Percentiles rank a stretch among this genome's conserved stretches.
These are phyloP conservation scores for Agrocybe pediades DNA, from an alignment of 768 basidiomycete genomes.

Conservation along the genomic window DNA sequence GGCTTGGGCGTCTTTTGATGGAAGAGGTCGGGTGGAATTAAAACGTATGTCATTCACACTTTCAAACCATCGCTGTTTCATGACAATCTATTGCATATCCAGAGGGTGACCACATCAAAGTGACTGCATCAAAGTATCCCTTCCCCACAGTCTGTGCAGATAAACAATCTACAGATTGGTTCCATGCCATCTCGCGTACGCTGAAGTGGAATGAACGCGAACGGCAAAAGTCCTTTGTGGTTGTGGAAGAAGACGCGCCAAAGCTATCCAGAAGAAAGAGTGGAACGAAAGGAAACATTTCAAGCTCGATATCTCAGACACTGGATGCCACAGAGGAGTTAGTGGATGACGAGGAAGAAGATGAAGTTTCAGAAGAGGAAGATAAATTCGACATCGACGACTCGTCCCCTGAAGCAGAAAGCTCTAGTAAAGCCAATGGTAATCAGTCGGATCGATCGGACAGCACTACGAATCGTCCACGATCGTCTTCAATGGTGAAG, in stretches of 20 bases:
- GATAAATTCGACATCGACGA: slow-evolving; percentile 95
- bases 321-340: slow-evolving; percentile 28
- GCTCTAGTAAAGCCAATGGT: slow-evolving; percentile 16
- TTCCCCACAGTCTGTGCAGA: slow-evolving; percentile 99
- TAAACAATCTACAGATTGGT: slow-evolving; percentile 98
- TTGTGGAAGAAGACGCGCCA: slow-evolving; percentile 85
- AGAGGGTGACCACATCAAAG: slow-evolving; percentile 99
- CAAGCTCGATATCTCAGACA: slow-evolving; percentile 13
- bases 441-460: neutral
- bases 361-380: slow-evolving; percentile 56
- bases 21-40: slow-evolving; percentile 92
- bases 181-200: slow-evolving; percentile 94
- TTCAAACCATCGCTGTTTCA: neutral
- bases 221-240: slow-evolving; percentile 97
- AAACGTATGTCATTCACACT: slow-evolving; percentile 67
- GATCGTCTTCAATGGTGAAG: slow-evolving; percentile 10
- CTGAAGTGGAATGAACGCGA: slow-evolving; percentile 99
- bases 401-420: slow-evolving; percentile 60
- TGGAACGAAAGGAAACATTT: slow-evolving; percentile 16
- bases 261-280: slow-evolving; percentile 35
- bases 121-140: slow-evolving; percentile 95
- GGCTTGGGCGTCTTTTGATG: slow-evolving; percentile 99
- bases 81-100: slow-evolving; percentile 14
- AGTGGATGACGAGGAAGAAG: slow-evolving; percentile 46
- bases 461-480: slow-evolving; percentile 5